A percentile compares a stretch with the other conserved stretches of the same genome.
phyloP scores from a whole-genome alignment of 192 early-diverging fungal genomes.

The Geranomyces michiganensis region DNA sequence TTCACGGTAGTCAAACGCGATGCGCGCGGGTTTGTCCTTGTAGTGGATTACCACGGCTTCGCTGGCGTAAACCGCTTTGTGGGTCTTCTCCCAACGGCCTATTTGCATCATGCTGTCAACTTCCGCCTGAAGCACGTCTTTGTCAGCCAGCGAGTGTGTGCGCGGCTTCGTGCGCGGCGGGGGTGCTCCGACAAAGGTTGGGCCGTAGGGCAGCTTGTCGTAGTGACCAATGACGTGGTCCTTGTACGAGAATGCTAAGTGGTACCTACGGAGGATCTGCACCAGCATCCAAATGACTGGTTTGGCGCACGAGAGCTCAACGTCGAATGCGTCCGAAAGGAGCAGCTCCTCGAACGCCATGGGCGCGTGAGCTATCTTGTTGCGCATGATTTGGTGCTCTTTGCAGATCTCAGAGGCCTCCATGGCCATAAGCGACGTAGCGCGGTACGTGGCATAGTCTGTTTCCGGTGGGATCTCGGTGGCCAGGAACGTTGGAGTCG shows the following conservation, averaged over 20 bases:
- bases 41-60: constrained; percentile 1
- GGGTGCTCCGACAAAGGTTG: not conserved
- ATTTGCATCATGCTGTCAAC: constrained; percentile 5
- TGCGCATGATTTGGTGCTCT: too few species aligned
- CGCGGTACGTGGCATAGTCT: not conserved
- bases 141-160: not conserved
- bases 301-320: not conserved
- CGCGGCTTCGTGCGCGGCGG: not conserved
- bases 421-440: not conserved
- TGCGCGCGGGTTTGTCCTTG: not conserved
- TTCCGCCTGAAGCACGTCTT: not conserved
- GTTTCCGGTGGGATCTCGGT: not conserved
- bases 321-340: not conserved
- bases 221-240: constrained; percentile 1
- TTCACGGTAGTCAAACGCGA: constrained; percentile 2
- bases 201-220: not conserved
- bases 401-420: too few species aligned
- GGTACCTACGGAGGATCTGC: not conserved
- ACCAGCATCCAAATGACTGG: not conserved
- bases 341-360: not conserved
- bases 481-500: too few species aligned
- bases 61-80: not conserved
- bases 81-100: not conserved
- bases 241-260: not conserved
- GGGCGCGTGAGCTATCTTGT: not conserved